Evolutionary conservation across 257 asterid genomes (phyloP), one percentile per base, ranked within the genome.

Genomic region (Fraxinus excelsior): DNA sequence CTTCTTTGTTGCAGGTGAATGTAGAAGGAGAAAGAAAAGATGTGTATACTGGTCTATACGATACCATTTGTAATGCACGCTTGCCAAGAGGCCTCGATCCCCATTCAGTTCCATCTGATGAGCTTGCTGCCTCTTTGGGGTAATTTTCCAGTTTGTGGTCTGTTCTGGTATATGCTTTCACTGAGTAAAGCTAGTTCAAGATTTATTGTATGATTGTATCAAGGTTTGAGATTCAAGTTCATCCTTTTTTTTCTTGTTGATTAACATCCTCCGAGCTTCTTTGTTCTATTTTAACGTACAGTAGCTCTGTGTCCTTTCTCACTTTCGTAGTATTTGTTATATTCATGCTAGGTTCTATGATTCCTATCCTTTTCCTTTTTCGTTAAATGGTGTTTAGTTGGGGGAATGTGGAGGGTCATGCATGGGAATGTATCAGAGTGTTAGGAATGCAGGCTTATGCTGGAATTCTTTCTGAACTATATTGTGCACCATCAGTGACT

Each of bases 81-180:
- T 85, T 96, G 86, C 99, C 99, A 35, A 91, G 89, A 88, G 98
- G 98, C 73, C 92, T 96, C 74, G 99, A 96, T 85, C 97, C 99
- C 70, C 97, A 96, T 86, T 96, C 99, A 69, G 96, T 91, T 87
- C 94, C 97, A 75, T 81, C 97, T 18, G 93, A 88, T 10, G 98
- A 96, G 88, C 98, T 96, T 80, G 91, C 92, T 37, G 97, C 97
- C 29, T 90, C 99, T 49, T 81, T 93, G 85, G 96, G 99, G 99
- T 95, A 91, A 75, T 72, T 28, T 74, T 56, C 81, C 76, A 67
- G 53, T 81, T 81, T 35, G 68, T 74, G 9, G 23, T 21, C 25
- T 40, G 42, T 40, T 69, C 7, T 68, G 1, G 11, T 60, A 46
- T 49, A 62, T 29, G 21, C 73, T 73, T 73, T 31, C 49, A 38